Evolutionary conservation across 1,284 basidiomycete species (phyloP).

Genomic region (Cryptococcus jaspeensis): DNA sequence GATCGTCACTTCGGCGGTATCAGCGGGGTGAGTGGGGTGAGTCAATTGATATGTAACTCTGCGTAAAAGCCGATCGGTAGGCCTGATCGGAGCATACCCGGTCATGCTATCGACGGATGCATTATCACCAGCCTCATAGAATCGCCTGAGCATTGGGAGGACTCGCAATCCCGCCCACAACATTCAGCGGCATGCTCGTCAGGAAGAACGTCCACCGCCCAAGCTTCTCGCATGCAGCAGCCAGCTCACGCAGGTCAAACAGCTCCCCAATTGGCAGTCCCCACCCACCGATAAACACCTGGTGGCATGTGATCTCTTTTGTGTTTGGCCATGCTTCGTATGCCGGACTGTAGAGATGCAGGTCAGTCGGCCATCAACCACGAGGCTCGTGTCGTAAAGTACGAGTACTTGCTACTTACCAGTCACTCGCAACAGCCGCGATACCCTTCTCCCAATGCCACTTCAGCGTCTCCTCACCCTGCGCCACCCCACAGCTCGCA

Average conservation of each 20-base stretch:
- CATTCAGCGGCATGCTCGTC: conserved; percentile 47
- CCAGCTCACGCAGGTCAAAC: conserved; percentile 51
- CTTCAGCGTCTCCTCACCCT: conserved; percentile 37
- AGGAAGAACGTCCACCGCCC: conserved; percentile 52
- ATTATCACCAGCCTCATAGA: conserved; percentile 28
- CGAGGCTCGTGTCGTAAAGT: no score
- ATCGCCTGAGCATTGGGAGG: conserved; percentile 52
- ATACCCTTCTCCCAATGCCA: conserved; percentile 55
- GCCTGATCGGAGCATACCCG: no score
- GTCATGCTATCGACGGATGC: no score
- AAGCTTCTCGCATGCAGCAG: conserved; percentile 35
- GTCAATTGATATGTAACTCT: no score
- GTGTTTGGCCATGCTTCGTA: conserved; percentile 34
- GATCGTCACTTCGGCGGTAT: no score
- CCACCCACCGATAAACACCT: conserved; percentile 43
- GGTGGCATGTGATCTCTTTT: conserved; percentile 23
- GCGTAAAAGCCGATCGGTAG: no score
- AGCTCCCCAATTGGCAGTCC: conserved; percentile 51
- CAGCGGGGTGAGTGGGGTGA: no score
- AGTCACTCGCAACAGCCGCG: conserved; percentile 51
- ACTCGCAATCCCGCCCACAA: conserved; percentile 52
- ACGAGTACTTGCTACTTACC: no score
- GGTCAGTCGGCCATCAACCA: background rate
- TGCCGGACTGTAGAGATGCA: conserved; percentile 19
- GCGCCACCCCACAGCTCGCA: conserved; percentile 33